Base-by-base conservation (phyloP, 306 rosid genomes). In the Rosa chinensis region DNA sequence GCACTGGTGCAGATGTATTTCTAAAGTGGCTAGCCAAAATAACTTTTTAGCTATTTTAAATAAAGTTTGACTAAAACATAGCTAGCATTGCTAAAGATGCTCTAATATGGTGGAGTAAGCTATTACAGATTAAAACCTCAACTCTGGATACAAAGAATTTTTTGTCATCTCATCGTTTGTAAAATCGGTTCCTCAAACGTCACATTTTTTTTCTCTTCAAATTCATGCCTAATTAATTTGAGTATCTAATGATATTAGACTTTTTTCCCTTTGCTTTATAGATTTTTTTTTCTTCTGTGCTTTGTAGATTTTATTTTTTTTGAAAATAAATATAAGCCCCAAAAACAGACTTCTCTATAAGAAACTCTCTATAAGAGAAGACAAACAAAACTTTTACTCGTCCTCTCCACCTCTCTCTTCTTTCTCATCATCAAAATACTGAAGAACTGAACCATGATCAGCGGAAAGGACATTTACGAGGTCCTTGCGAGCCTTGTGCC, bases 401-500 rank as follows among this genome's bases (percentile, higher is more conserved):
- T 55, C n/a, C 17, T 25, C 68, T 23, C 62, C 17, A 14, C 69
- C 16, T 55, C 52, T 53, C 58, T 52, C 58, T 52, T 55, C 39
- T 43, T 25, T 61, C 32, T 58, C 9, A 42, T 1, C 3, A 6
- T 23, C 66, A 70, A 32, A 28, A 6, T 10, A 18, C 14, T 5
- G 68, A 13, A 63, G 67, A 63, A 20, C 28, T 56, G 12, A 56
- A 56, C 76, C 78, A 93, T 93, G 98, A 93, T 93, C 59, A 84
- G 78, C 1, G 92, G 89, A 11, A 90, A 90, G 84, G 98, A 93
- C 71, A 84, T 93, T 2, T 91, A 93, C 76, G 91, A 89, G 66
- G 97, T 93, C 3, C 81, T 93, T 40, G 87, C 97, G 1, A 97
- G 93, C 20, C 80, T 91, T 32, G 98, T 93, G 53, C 98, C 98